Conservation (phyloP, 2,329 filamentous ascomycete species). For the Pseudocercospora cruenta region DNA sequence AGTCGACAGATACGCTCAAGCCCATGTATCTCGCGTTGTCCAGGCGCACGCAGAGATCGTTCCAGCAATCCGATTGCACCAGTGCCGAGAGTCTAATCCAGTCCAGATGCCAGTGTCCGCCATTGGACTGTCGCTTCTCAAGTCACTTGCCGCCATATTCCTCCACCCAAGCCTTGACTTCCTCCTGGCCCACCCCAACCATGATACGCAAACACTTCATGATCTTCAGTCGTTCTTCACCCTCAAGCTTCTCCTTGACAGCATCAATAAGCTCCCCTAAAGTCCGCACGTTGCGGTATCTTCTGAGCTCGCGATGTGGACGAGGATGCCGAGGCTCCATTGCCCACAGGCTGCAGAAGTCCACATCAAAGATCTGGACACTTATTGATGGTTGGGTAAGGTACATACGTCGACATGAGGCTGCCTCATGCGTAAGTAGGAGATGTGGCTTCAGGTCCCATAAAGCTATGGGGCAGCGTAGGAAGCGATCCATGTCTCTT, state of each 20-base stretch:
- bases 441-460: neutral
- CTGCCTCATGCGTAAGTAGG: neutral
- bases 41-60: neutral
- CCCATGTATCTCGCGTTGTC: neutral
- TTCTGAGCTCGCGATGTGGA: neutral
- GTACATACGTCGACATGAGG: slow-evolving; percentile 4
- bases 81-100: neutral
- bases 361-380: neutral
- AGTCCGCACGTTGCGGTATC: neutral
- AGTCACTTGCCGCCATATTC: neutral
- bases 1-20: neutral
- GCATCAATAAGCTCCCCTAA: neutral
- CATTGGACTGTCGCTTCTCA: neutral
- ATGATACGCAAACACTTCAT: neutral
- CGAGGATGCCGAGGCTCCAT: neutral
- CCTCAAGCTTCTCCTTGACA: neutral
- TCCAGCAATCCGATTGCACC: neutral
- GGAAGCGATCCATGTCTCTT: neutral
- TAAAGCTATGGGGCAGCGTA: neutral
- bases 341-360: neutral
- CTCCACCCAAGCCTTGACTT: neutral
- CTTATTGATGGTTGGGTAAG: slow-evolving; percentile 2
- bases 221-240: neutral
- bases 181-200: neutral
- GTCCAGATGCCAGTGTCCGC: neutral